Evolutionary conservation across 2,329 filamentous ascomycete genomes (phyloP).

Genomic region (Onygenales sp.): DNA sequence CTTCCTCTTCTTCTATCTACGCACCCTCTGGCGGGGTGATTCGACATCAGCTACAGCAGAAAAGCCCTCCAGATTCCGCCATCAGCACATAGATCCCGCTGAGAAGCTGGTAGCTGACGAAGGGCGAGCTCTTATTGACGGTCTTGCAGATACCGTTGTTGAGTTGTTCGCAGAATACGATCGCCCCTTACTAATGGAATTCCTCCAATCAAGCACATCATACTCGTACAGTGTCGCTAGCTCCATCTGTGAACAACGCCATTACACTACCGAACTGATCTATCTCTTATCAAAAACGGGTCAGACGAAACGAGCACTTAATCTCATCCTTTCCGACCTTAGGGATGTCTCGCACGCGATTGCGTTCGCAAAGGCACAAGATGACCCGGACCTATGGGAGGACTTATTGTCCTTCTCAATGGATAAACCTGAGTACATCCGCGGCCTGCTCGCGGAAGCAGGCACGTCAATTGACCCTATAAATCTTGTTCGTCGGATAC

Average conservation of each 20-base stretch:
- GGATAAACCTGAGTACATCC: constrained; percentile 94
- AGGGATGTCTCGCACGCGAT: constrained; percentile 89
- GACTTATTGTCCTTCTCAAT: constrained; percentile 91
- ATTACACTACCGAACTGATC: constrained; percentile 87
- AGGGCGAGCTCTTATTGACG: constrained; percentile 64
- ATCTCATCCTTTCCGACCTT: constrained; percentile 87
- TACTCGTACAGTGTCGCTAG: constrained; percentile 73
- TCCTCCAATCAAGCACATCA: constrained; percentile 71
- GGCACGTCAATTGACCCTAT: constrained; percentile 91
- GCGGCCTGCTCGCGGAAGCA: constrained; percentile 82
- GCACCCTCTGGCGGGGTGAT: constrained; percentile 72
- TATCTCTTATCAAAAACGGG: constrained; percentile 93
- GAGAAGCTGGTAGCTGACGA: constrained; percentile 44
- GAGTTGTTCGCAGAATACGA: constrained; percentile 80
- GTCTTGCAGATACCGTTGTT: constrained; percentile 78
- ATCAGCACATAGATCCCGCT: constrained; percentile 30
- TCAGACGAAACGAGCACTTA: constrained; percentile 81
- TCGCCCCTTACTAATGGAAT: constrained; percentile 70
- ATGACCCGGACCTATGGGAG: constrained; percentile 88
- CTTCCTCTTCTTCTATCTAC: constrained; percentile 88
- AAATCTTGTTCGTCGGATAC: constrained; percentile 78
- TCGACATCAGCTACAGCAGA: constrained; percentile 37
- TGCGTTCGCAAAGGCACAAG: constrained; percentile 84
- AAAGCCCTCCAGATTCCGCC: constrained; percentile 25
- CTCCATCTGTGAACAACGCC: constrained; percentile 66